phyloP scores from a whole-genome alignment of 2,329 filamentous ascomycete genomes.

The Colletotrichum spaethianum region DNA sequence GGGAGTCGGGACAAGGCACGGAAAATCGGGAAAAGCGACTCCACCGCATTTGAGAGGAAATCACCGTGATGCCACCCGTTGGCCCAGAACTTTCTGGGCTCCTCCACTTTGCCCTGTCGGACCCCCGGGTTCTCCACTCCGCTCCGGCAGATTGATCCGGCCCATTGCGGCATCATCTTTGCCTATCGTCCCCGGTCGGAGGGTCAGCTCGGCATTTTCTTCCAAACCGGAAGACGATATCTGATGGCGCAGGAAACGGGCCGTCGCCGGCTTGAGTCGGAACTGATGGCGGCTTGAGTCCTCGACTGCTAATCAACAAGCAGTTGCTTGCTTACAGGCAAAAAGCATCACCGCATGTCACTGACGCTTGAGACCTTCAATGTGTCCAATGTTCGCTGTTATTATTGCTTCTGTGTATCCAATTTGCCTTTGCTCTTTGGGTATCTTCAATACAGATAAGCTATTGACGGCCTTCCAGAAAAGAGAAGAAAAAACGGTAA shows the following conservation, averaged over 20 bases:
- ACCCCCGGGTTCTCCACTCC: not conserved
- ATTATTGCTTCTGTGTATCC: conserved; percentile 8
- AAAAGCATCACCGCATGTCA: not conserved
- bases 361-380: not conserved
- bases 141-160: not conserved
- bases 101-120: not conserved
- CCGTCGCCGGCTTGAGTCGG: not conserved
- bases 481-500: not conserved
- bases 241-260: not conserved
- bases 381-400: not conserved
- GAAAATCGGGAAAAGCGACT: not conserved
- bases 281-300: not conserved
- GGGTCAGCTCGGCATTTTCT: not conserved
- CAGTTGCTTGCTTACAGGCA: not conserved
- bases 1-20: not conserved
- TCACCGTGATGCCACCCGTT: not conserved
- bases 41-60: not conserved
- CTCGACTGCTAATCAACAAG: not conserved
- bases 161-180: not conserved
- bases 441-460: conserved; percentile 25
- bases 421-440: conserved; percentile 28
- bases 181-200: not conserved
- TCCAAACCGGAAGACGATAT: not conserved
- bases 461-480: not conserved
- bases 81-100: conserved; percentile 24